A percentile compares a stretch with the other conserved stretches of the same genome.
Conservation (phyloP, 352 stramenopile genomes). For the Pythium grandisporangium region DNA sequence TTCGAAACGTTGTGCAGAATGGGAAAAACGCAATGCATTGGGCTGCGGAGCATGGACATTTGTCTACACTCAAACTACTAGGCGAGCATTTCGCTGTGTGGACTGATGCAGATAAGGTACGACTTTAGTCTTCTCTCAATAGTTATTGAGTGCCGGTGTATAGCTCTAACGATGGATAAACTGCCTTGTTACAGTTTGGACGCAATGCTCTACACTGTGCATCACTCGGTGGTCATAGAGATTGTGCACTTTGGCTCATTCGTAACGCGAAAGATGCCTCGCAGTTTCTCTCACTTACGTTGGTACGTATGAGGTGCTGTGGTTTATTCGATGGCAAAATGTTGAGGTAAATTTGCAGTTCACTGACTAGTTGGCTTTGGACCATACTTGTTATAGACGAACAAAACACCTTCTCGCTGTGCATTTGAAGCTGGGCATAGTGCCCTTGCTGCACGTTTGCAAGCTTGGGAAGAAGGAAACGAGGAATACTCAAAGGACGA, state of each 20-base stretch:
- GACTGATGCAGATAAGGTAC: constrained; percentile 75
- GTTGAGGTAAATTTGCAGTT: no score
- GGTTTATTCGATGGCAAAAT: no score
- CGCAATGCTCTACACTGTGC: constrained; percentile 78
- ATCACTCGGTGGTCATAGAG: constrained; percentile 69
- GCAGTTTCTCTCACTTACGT: constrained; percentile 60
- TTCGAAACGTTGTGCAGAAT: constrained; percentile 43
- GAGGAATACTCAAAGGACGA: constrained; percentile 79
- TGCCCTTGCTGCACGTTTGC: constrained; percentile 57
- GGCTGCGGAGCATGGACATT: constrained; percentile 66
- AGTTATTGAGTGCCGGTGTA: not conserved
- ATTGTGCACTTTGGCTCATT: constrained; percentile 79
- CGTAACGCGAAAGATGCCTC: constrained; percentile 55
- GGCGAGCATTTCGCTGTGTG: constrained; percentile 68
- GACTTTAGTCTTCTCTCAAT: not conserved
- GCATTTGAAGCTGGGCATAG: constrained; percentile 82
- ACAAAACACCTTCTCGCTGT: constrained; percentile 82
- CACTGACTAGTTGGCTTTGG: no score
- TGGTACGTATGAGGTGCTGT: constrained; percentile 22
- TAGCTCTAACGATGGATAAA: not conserved
- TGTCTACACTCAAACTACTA: constrained; percentile 73
- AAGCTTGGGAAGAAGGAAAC: constrained; percentile 83
- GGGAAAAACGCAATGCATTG: constrained; percentile 86
- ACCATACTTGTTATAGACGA: no score
- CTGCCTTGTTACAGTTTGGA: constrained; percentile 43